Evolutionary conservation across 805 yeast species (phyloP), one percentile per base, ranked within the genome.

Genomic region (Saturnispora gosingensis): DNA sequence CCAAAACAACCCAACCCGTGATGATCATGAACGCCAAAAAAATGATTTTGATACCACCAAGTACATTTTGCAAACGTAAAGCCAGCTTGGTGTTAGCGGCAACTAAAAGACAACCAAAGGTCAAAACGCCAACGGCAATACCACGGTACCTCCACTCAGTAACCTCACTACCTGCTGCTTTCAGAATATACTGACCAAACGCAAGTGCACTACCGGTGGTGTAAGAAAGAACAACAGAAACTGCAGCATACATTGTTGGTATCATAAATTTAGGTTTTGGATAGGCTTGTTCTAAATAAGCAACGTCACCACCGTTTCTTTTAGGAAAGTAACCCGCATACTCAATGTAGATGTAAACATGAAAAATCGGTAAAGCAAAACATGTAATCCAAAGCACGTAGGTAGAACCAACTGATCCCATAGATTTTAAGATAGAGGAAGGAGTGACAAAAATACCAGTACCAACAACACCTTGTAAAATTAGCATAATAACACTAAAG

Each of bases 1-100:
- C 88, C 38, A 87, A 72, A 1, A 88, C 88, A n/a, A 84, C 90
- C 87, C 89, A 85, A 13, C 95, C 95, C 40, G 88, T 81, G 40
- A 86, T 73, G 11, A 84, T 72, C 54, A 87, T 84, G 63, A 87
- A 77, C 8, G 81, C 56, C 40, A 87, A 78, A 61, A 87, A 80
- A 15, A 74, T 80, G 40, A 87, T 70, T 68, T 87, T 87, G 74
- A 85, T 82, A 22, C 81, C 58, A 53, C 95, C 95, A 50, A 87
- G 68, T 13, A 77, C 46, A 60, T 78, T 80, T 61, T 84, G 88
- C 45, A 87, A 66, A 54, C 75, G 75, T 51, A 86, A 74, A 53
- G 93, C 93, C 39, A 77, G 65, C 58, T 80, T 83, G 45, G 85
- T 81, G 60, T 77, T 75, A n/a, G 79, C 42, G 11, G 81, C 77